Percentiles rank a stretch among this genome's conserved stretches.
These are phyloP conservation scores for Sugiyamaella valdiviana DNA, from an alignment of 805 yeast species.

Conservation along the genomic window DNA sequence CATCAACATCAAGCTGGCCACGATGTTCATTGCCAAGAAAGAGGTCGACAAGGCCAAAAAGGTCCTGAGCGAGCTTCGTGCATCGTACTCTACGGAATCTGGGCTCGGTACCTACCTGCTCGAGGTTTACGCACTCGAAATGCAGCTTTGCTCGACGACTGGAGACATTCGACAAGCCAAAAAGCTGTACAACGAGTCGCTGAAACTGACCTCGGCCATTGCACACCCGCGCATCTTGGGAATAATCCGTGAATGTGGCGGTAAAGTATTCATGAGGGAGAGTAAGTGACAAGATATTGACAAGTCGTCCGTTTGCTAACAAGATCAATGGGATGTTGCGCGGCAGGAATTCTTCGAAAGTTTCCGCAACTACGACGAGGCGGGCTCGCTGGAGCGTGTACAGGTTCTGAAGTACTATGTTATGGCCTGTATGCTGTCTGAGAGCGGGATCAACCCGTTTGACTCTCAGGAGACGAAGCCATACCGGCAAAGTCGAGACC, in stretches of 20 bases:
- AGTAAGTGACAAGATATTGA: constrained; percentile 15
- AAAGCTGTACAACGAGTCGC: constrained; percentile 44
- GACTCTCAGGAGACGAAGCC: constrained; percentile 66
- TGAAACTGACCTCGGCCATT: constrained; percentile 45
- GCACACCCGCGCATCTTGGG: constrained; percentile 75
- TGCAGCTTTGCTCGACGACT: constrained; percentile 43
- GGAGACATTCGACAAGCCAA: constrained; percentile 38
- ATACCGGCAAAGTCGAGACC: constrained; percentile 34
- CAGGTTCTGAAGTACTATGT: constrained; percentile 55
- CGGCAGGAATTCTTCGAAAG: constrained; percentile 49
- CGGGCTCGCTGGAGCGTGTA: constrained; percentile 57
- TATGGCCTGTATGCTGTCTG: constrained; percentile 49
- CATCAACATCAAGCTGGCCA: constrained; percentile 30
- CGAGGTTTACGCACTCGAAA: constrained; percentile 63
- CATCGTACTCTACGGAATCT: constrained; percentile 10
- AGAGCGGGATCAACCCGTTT: constrained; percentile 62
- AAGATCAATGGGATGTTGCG: constrained; percentile 49
- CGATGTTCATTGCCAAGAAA: constrained; percentile 25
- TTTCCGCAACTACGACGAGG: constrained; percentile 56
- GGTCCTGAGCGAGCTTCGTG: constrained; percentile 2
- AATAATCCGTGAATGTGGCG: constrained; percentile 71
- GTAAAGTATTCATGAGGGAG: constrained; percentile 55
- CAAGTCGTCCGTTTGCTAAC: not conserved
- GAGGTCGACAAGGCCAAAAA: constrained; percentile 6
- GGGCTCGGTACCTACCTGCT: constrained; percentile 35